Evolutionary conservation across 768 basidiomycete species (phyloP), one percentile per base, ranked within the genome.

Genomic region (Rubroboletus satanas): DNA sequence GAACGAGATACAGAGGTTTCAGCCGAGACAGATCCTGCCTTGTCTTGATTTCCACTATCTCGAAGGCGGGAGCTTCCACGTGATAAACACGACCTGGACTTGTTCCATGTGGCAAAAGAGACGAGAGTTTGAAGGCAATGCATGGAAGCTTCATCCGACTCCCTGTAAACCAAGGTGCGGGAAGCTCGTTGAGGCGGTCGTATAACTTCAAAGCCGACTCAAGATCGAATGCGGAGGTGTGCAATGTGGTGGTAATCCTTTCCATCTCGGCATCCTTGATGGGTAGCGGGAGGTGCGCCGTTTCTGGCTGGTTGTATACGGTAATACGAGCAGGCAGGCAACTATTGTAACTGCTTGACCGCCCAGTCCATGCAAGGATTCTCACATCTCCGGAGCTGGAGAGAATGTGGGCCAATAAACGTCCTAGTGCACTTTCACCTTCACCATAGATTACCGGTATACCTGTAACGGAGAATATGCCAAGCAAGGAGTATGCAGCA

Each of bases 61-160:
- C 54, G 14, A 57, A 53, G 2, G 35, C 17, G 5, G 2, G 21
- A 1, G 43, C 28, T 0, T 50, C 12, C 9, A 5, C 26, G 14
- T 44, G 44, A 31, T 41, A 58, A 23, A 31, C 6, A 1, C 10
- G 38, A 0, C 15, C 37, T 4, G 38, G 5, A 18, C 3, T 5
- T 7, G 39, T 32, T 14, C 35, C 17, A 4, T 8, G 4, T 1
- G 15, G 17, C 0, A 8, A 1, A 1, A 55, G 38, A 7, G 32
- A 7, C 5, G 45, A 35, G 39, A 55, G 55, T 39, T 46, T 11
- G 21, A 56, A 55, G 7, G 45, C 23, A 5, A 55, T 37, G 7
- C 55, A 56, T 1, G 53, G 41, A 15, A 55, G 55, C 17, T 37
- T 55, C 52, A 55, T 55, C 21, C 53, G 52, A 31, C 31, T 56